Evolutionary conservation across 176 grass and related monocot genomes (phyloP), one percentile per base, ranked within the genome.

Genomic region (Leersia perrieri): DNA sequence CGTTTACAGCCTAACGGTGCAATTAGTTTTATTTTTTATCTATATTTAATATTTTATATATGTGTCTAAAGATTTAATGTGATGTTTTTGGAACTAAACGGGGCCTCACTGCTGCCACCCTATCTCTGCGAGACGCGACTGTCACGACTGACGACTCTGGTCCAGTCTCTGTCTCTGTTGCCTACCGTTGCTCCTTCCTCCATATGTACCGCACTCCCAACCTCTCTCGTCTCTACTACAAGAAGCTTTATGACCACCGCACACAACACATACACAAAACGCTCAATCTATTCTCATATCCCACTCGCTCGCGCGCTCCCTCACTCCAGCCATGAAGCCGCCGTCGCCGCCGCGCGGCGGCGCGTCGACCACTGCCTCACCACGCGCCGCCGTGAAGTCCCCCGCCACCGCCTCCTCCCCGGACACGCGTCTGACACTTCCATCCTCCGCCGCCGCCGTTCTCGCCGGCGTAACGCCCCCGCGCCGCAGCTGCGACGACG

Each of bases 241-340:
- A 88, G 66, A 73, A 73, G 67, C 60, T 18, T 83, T 60, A 83
- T 83, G 74, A 68, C 80, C 66, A 23, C 18, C 66, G 20, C 78
- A 22, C 31, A 8, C 76, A 23, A 9, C 66, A 27, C 78, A 22
- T 22, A 8, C 76, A 20, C 60, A 34, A 75, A 28, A n/a, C n/a
- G n/a, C n/a, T n/a, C n/a, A n/a, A n/a, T n/a, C n/a, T n/a, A n/a
- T n/a, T n/a, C 60, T 80, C 29, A 66, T 57, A 32, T 66, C 34
- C 39, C 68, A 42, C 27, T 65, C 33, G 53, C 68, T 57, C 27
- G 20, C 23, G 29, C 28, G 12, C 47, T 6, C 45, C 22, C 42
- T n/a, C 9, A 22, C 49, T 3, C 44, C 20, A 70, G 11, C 36
- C 47, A 84, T 84, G 86, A 79, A 74, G 28, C 28, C 74, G 7